A percentile compares a stretch with the other conserved stretches of the same genome.
Conservation (phyloP, 1,284 basidiomycete genomes). For the Thecaphora thlaspeos region DNA sequence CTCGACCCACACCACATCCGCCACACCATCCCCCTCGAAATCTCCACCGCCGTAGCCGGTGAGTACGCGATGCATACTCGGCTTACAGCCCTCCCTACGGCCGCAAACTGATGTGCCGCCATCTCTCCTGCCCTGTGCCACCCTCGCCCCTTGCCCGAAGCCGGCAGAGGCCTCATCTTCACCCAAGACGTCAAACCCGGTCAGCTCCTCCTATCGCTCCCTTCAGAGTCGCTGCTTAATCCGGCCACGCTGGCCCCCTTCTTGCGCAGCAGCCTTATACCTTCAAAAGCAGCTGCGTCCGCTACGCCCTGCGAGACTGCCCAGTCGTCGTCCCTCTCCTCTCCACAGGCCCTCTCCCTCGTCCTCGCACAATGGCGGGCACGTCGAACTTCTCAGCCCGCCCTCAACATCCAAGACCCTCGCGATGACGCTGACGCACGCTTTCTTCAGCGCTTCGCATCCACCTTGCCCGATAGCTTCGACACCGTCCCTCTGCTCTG, state of each 20-base stretch:
- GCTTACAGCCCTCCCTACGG: too few relatives aligned
- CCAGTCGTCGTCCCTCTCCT: too few relatives aligned
- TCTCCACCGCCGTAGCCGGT: neutral
- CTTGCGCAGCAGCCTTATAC: slow-evolving; percentile 11
- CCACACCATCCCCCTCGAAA: neutral
- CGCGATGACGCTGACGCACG: neutral
- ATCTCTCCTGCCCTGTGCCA: too few relatives aligned
- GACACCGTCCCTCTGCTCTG: slow-evolving; percentile 36
- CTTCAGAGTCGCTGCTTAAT: slow-evolving; percentile 16
- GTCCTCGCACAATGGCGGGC: slow-evolving; percentile 3
- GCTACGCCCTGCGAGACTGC: neutral
- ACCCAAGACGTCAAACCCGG: slow-evolving; percentile 13
- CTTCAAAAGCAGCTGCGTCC: neutral
- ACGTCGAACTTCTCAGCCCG: slow-evolving; percentile 5
- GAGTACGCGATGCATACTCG: too few relatives aligned
- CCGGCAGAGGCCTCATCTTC: slow-evolving; percentile 32
- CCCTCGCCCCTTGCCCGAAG: too few relatives aligned
- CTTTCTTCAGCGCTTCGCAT: slow-evolving; percentile 23
- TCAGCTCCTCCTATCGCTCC: slow-evolving; percentile 18
- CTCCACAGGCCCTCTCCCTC: slow-evolving; percentile 22
- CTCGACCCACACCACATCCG: neutral
- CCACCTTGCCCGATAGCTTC: slow-evolving; percentile 31
- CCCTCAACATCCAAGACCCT: slow-evolving; percentile 4
- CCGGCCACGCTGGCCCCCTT: slow-evolving; percentile 12
- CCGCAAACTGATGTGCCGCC: too few relatives aligned